Conservation (phyloP, 306 rosid species). For the Vachellia collinsii region DNA sequence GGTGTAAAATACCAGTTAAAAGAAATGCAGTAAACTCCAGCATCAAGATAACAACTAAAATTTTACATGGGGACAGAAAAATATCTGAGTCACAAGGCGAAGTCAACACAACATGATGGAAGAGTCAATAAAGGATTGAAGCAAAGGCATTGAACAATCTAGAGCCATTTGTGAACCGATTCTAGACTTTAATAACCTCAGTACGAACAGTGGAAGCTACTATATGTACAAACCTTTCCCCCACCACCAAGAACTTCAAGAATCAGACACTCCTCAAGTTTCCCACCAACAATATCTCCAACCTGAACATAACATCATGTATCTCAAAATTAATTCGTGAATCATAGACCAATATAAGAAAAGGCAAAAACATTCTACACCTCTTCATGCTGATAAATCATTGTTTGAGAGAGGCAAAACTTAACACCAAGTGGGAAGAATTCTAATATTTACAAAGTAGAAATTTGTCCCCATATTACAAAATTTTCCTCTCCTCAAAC, state of each 20-base stretch:
- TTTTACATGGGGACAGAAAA: too few species aligned
- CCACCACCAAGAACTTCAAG: constrained; percentile 88
- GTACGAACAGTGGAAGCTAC: constrained; percentile 13
- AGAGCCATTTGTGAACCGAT: not conserved
- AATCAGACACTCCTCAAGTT: constrained; percentile 68
- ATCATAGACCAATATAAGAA: constrained; percentile 18
- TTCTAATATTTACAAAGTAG: not conserved
- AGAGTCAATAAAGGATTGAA: not conserved
- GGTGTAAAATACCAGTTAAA: not conserved
- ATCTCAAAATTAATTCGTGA: constrained; percentile 21
- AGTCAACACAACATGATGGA: not conserved
- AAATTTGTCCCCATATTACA: constrained; percentile 18
- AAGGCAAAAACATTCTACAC: constrained; percentile 1
- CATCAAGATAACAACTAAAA: not conserved
- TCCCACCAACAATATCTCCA: constrained; percentile 54
- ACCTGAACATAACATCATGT: constrained; percentile 50
- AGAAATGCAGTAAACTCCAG: not conserved
- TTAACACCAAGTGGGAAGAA: constrained; percentile 11
- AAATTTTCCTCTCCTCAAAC: not conserved
- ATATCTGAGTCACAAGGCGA: too few species aligned
- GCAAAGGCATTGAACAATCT: not conserved
- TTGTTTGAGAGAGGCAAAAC: constrained; percentile 1
- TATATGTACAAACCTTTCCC: constrained; percentile 73
- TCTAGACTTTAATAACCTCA: constrained; percentile 1
- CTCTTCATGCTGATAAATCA: not conserved